Percentiles rank a stretch among this genome's conserved stretches.
Conservation (phyloP, 2,329 filamentous ascomycete genomes). For the Fusarium lyarnte region DNA sequence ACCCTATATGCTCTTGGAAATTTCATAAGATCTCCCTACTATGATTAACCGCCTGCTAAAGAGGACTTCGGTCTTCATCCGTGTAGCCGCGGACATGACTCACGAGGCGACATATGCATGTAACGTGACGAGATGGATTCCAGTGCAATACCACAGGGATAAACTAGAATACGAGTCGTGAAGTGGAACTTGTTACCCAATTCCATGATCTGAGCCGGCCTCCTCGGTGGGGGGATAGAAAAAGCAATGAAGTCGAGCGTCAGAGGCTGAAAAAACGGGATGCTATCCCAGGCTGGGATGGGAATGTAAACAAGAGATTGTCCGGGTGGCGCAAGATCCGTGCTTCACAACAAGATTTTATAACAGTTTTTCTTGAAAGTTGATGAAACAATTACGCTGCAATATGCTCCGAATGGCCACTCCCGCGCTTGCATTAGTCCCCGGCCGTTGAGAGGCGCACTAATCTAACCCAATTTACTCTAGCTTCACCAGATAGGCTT, state of each 20-base stretch:
- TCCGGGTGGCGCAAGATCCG: not conserved
- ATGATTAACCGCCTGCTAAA: not conserved
- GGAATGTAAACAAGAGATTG: not conserved
- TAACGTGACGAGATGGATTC: not conserved
- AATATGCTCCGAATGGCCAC: not conserved
- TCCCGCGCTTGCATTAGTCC: not conserved
- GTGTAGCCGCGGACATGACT: not conserved
- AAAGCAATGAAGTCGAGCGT: not conserved
- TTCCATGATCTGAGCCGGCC: not conserved
- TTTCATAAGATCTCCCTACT: rapidly evolving
- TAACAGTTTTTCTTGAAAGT: not conserved
- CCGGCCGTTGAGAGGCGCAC: not conserved
- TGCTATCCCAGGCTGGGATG: not conserved
- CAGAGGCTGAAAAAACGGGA: not conserved
- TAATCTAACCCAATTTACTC: not conserved
- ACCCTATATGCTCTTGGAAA: rapidly evolving
- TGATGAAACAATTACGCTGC: not conserved
- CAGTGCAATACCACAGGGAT: not conserved
- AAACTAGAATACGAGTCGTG: not conserved
- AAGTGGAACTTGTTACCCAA: not conserved
- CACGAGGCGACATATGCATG: not conserved
- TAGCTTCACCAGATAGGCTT: not conserved
- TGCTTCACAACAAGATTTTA: rapidly evolving
- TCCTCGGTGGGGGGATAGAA: not conserved
- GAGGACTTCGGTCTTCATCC: not conserved